Conservation (phyloP, 2,329 filamentous ascomycete species). For the Diaporthe helianthi region DNA sequence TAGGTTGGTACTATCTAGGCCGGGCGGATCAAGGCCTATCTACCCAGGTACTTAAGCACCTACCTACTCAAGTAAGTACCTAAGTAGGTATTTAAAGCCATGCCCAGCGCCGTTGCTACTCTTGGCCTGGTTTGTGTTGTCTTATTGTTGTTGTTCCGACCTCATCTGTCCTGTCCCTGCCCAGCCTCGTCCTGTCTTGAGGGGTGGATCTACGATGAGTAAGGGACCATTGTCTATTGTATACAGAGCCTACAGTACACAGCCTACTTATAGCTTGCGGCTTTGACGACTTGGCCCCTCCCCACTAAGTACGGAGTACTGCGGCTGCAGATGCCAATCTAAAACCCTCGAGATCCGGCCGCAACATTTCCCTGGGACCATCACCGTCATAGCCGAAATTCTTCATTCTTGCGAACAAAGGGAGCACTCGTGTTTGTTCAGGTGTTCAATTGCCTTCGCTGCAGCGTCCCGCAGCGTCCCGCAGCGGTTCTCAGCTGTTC, state of each 20-base stretch:
- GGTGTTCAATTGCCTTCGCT: conserved; percentile 5
- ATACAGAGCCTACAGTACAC: conserved; percentile 13
- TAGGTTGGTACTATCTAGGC: no score
- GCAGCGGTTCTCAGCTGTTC: no score
- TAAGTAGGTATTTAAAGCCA: not conserved
- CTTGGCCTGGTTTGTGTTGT: conserved; percentile 4
- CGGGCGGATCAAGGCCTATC: no score
- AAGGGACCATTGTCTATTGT: not conserved
- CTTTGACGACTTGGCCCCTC: conserved; percentile 11
- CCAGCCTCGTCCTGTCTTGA: conserved; percentile 17
- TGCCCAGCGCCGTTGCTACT: conserved; percentile 12
- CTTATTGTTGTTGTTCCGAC: not conserved
- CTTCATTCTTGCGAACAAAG: no score
- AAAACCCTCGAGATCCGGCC: not conserved
- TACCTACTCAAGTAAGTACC: no score
- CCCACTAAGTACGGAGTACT: no score
- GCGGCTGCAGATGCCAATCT: conserved; percentile 25
- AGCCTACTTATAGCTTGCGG: conserved; percentile 11
- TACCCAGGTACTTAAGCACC: no score
- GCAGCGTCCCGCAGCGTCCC: not conserved
- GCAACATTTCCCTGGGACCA: not conserved
- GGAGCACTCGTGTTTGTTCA: not conserved
- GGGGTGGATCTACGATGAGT: not conserved
- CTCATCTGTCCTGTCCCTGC: not conserved
- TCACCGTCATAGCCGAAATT: not conserved